Evolutionary conservation across 805 yeast species (phyloP).

Genomic region (Zygosaccharomyces lentus): DNA sequence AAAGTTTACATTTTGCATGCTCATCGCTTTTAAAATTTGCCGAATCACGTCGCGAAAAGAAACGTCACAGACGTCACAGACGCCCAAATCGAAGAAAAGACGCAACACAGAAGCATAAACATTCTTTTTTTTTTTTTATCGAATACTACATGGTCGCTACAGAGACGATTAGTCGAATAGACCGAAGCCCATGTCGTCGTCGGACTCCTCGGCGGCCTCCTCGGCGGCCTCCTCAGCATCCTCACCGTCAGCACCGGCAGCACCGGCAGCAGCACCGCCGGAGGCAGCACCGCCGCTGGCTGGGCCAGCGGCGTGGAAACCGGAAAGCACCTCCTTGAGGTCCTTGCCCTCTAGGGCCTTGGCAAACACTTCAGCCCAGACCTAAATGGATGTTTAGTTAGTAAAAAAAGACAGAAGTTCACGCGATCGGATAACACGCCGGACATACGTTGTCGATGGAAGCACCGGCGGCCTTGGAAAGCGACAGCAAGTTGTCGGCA

Average conservation of each 20-base stretch:
- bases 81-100: not conserved
- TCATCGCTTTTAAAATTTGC: not conserved
- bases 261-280: conserved; percentile 44
- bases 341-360: conserved; percentile 81
- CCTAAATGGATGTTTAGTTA: not conserved
- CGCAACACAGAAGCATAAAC: conserved; percentile 1
- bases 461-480: conserved; percentile 77
- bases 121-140: not conserved
- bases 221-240: conserved; percentile 58
- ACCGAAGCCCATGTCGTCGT: conserved; percentile 91
- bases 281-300: conserved; percentile 46
- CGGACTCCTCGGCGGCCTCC: conserved; percentile 63
- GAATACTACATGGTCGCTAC: conserved; percentile 5
- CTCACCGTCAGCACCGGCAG: conserved; percentile 43
- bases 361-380: conserved; percentile 80
- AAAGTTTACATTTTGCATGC: not conserved
- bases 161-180: conserved; percentile 66
- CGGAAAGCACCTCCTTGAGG: conserved; percentile 63
- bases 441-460: conserved; percentile 50
- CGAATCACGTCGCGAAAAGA: conserved; percentile 3
- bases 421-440: not conserved
- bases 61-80: conserved; percentile 1
- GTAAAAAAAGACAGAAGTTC: not conserved
- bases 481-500: conserved; percentile 66
- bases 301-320: conserved; percentile 44